phyloP scores from a whole-genome alignment of 306 rosid species.

The Canavalia gladiata region DNA sequence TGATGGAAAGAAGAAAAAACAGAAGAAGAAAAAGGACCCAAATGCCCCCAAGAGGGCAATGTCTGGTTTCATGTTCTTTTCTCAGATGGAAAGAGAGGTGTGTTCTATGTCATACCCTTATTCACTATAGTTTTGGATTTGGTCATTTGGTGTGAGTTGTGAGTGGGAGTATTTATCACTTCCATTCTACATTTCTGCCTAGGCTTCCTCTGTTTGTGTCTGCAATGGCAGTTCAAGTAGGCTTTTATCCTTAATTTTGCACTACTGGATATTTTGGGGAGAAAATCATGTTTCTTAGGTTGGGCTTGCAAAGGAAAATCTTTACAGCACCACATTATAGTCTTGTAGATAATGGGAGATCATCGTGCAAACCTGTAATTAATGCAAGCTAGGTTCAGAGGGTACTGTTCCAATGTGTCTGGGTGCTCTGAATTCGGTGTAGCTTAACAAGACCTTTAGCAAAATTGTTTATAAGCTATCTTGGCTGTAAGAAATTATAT shows the following conservation, averaged over 20 bases:
- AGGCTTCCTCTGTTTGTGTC: constrained; percentile 10
- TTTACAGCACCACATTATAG: too few relatives aligned
- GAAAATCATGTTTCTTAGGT: constrained; percentile 23
- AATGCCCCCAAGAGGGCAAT: constrained; percentile 97
- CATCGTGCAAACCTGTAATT: not conserved
- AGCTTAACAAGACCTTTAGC: not conserved
- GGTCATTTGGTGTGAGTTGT: not conserved
- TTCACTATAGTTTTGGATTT: constrained; percentile 17
- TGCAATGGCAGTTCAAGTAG: not conserved
- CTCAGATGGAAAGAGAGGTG: constrained; percentile 96
- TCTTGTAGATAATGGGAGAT: not conserved
- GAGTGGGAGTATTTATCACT: not conserved
- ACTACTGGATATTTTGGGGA: not conserved
- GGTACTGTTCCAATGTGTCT: not conserved
- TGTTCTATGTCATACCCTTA: constrained; percentile 38
- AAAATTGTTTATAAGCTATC: not conserved
- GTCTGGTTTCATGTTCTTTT: constrained; percentile 99
- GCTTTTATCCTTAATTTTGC: not conserved
- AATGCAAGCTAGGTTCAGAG: not conserved
- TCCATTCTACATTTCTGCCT: not conserved
- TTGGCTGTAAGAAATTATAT: not conserved
- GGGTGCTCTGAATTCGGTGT: not conserved
- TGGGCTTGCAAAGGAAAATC: not conserved
- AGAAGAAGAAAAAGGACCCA: constrained; percentile 97
- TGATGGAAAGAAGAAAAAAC: constrained; percentile 91